Base-by-base conservation (phyloP, 306 rosid genomes). In the Vigna mungo region DNA sequence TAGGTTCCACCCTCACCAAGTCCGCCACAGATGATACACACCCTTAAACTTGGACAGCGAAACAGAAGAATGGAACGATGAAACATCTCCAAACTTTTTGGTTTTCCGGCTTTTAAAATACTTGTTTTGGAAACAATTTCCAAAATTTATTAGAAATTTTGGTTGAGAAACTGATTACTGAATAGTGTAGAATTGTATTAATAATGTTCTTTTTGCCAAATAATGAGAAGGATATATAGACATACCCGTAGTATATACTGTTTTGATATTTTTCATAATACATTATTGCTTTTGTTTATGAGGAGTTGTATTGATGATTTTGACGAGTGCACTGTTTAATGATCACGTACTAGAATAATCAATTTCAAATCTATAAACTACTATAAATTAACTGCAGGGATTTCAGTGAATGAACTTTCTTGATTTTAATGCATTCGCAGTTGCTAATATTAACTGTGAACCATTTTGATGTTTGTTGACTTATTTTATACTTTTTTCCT, bases 401-500 rank as follows among this genome's bases (percentile, higher is more conserved):
- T 66, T 82, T 75, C 54, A 43, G 36, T 71, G 14, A 37, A 15
- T 44, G 55, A 37, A 32, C 9, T 63, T 79, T 30, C 64, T 60
- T 59, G 58, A 15, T 79, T 79, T 79, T 66, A 48, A 63, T 27
- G 41, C 20, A 41, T 46, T 34, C 58, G 41, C 7, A 25, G 61
- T 69, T 74, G 68, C 64, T 63, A 20, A 37, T 65, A 23, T 51
- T 69, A 72, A 68, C 54, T 59, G 46, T 20, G 18, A 59, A n/a
- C 51, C 47, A 7, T 53, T 76, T 61, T 71, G 17, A 23, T 44
- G 53, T 8, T 64, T 46, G 13, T 18, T 23, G 41, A 64, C 21
- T 54, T 17, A 70, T 75, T 79, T 78, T 34, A 32, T 72, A 67
- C 48, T 44, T 61, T 54, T 75, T 65, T 81, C 72, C 27, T 25